Percentiles rank a stretch among this genome's conserved stretches.
Evolutionary conservation across 495 filamentous ascomycete genomes (phyloP).

Genomic region (Alectoria sarmentosa): DNA sequence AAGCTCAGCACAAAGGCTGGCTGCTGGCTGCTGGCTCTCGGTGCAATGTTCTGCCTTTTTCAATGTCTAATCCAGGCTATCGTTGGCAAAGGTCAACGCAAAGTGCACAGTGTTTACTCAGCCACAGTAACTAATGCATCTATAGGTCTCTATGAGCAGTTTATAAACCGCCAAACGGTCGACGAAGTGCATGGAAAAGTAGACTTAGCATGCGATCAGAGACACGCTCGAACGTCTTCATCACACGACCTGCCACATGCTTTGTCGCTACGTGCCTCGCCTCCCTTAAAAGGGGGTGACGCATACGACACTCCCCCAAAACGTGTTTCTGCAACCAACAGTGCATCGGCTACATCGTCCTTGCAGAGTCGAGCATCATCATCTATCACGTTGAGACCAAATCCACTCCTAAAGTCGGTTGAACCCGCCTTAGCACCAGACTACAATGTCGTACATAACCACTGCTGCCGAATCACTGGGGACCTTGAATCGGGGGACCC

Average conservation of each 20-base stretch:
- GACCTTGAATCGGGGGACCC: neutral
- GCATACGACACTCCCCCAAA: neutral
- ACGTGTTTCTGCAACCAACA: neutral
- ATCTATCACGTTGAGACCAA: neutral
- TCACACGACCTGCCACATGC: neutral
- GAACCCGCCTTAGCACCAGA: neutral
- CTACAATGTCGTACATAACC: neutral
- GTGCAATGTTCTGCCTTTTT: neutral
- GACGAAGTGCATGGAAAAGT: neutral
- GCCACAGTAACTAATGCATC: neutral
- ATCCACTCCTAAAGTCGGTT: neutral
- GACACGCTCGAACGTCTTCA: neutral
- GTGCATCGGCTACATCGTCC: neutral
- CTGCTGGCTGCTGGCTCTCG: neutral
- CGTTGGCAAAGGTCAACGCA: neutral
- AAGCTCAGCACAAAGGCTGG: neutral
- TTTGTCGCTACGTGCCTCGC: neutral
- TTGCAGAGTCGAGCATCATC: neutral
- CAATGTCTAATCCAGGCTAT: neutral
- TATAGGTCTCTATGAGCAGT: neutral
- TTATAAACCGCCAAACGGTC: neutral
- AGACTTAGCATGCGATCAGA: neutral
- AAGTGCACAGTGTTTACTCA: neutral
- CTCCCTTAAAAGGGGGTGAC: neutral
- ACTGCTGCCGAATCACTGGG: neutral